Evolutionary conservation across 2,329 filamentous ascomycete species (phyloP).

Genomic region (Hortaea sp.): DNA sequence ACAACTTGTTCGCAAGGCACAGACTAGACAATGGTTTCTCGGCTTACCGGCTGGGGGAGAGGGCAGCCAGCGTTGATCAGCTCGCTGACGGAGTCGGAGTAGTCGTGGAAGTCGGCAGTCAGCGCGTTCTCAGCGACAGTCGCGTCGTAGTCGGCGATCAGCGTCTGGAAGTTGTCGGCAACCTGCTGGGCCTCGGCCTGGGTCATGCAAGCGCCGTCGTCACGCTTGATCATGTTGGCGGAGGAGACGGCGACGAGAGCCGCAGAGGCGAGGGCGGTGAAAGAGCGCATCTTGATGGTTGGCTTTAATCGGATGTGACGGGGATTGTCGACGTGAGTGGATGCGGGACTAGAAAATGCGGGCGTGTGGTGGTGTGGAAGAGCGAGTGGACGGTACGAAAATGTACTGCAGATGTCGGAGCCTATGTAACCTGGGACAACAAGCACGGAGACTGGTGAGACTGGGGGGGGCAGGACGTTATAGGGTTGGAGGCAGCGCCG

Average conservation of each 20-base stretch:
- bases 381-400: not conserved
- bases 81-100: conserved; percentile 25
- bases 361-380: not conserved
- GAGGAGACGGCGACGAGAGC: conserved; percentile 1
- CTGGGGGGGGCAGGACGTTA: not conserved
- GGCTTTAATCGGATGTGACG: not conserved
- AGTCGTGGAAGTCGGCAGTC: conserved; percentile 22
- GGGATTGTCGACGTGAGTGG: not conserved
- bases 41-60: conserved; percentile 14
- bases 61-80: conserved; percentile 25
- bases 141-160: conserved; percentile 23
- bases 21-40: conserved; percentile 7
- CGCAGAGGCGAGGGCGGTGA: conserved; percentile 2
- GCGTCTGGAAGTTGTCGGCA: conserved; percentile 21
- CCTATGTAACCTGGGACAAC: not conserved
- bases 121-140: conserved; percentile 17
- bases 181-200: conserved; percentile 11
- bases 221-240: conserved; percentile 1
- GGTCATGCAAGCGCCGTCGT: conserved; percentile 14
- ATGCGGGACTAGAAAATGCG: not conserved
- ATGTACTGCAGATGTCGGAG: not conserved
- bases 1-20: no score
- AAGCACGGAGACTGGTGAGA: not conserved
- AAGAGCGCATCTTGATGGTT: conserved; percentile 3
- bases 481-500: not conserved